Percentiles rank a stretch among this genome's conserved stretches.
phyloP scores from a whole-genome alignment of 129 eudicot species.

The Escallonia rubra region DNA sequence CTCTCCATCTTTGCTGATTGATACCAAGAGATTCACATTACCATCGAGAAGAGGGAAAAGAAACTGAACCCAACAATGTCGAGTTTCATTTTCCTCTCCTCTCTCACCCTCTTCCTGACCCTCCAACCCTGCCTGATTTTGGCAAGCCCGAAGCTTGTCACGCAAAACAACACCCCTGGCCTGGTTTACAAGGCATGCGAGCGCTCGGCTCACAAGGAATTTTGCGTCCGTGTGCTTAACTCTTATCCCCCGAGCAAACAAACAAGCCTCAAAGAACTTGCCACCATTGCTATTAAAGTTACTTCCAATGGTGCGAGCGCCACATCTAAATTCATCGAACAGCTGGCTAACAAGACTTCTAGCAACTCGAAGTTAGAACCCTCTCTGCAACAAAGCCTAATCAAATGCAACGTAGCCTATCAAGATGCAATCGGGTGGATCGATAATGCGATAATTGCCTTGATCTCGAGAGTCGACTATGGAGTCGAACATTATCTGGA shows the following conservation, averaged over 20 bases:
- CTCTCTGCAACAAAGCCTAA: conserved; percentile 24
- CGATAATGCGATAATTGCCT: conserved; percentile 38
- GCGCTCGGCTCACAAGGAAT: conserved; percentile 16
- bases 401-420: conserved; percentile 43
- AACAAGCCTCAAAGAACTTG: conserved; percentile 37
- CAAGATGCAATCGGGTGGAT: conserved; percentile 29
- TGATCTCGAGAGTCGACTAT: conserved; percentile 12
- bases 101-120: conserved; percentile 23
- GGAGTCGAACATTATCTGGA: conserved; percentile 24
- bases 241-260: conserved; percentile 23
- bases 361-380: conserved; percentile 15
- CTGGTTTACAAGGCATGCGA: conserved; percentile 40
- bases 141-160: not conserved
- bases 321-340: conserved; percentile 17
- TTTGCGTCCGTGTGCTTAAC: conserved; percentile 34
- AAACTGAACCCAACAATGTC: conserved; percentile 5
- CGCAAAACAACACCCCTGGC: not conserved
- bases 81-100: conserved; percentile 15
- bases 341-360: conserved; percentile 5
- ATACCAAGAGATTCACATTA: not conserved
- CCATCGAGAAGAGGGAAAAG: not conserved
- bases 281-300: conserved; percentile 35
- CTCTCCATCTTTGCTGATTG: not conserved
- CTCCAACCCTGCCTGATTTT: conserved; percentile 7
- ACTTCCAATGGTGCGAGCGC: conserved; percentile 32